Evolutionary conservation across 805 yeast species (phyloP).

Genomic region (Lipomyces anomalus): DNA sequence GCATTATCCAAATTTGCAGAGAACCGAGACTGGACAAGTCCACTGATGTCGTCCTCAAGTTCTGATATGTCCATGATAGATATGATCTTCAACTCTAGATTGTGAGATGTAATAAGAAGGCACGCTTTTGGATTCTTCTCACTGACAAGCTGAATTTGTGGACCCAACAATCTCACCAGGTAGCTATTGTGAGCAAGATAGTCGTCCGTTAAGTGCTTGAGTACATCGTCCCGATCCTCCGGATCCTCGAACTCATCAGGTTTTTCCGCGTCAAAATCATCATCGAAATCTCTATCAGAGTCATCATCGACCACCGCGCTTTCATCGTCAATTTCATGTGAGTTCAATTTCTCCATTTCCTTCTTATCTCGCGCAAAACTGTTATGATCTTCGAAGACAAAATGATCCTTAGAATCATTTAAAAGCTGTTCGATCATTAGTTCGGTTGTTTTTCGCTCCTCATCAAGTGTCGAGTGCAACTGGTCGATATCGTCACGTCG

Average conservation of each 20-base stretch:
- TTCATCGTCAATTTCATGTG: neutral
- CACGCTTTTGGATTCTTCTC: conserved; percentile 51
- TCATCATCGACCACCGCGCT: conserved; percentile 8
- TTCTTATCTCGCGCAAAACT: neutral
- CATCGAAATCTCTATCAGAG: conserved; percentile 13
- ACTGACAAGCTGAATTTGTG: conserved; percentile 71
- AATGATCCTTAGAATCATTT: conserved; percentile 10
- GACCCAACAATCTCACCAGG: conserved; percentile 62
- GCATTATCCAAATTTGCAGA: conserved; percentile 68
- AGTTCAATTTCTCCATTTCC: neutral
- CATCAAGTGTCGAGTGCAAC: neutral
- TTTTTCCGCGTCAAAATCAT: conserved; percentile 2
- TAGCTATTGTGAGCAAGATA: conserved; percentile 43
- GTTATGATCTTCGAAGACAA: conserved; percentile 17
- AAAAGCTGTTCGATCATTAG: conserved; percentile 16
- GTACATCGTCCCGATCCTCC: conserved; percentile 30
- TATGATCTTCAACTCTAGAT: conserved; percentile 61
- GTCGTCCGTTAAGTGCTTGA: conserved; percentile 32
- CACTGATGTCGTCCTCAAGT: conserved; percentile 41
- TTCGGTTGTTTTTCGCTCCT: conserved; percentile 9
- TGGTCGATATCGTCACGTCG: neutral
- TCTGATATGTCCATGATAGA: conserved; percentile 48
- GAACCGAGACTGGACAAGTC: conserved; percentile 56
- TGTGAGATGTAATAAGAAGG: conserved; percentile 67
- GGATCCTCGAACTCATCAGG: conserved; percentile 48